Evolutionary conservation across 2,329 filamentous ascomycete species (phyloP).

Genomic region (Colletotrichum camelliae): DNA sequence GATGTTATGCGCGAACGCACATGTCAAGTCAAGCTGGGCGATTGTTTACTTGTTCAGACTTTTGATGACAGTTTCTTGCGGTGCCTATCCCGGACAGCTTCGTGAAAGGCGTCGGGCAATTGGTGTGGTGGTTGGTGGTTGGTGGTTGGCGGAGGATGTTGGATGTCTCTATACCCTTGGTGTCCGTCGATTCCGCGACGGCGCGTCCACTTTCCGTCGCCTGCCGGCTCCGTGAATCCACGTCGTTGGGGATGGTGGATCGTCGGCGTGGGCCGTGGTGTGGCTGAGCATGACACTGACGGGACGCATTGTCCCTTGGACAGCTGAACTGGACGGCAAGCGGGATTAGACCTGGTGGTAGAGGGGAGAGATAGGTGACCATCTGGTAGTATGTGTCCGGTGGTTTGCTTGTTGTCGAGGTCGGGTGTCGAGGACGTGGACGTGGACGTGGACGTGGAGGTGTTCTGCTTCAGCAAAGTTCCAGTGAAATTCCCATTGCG

Average conservation of each 20-base stretch:
- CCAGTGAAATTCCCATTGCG: background rate
- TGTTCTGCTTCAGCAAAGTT: background rate
- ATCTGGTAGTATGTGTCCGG: background rate
- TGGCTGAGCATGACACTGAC: conserved; percentile 13
- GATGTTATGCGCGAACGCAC: background rate
- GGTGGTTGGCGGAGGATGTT: no score
- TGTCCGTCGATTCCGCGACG: background rate
- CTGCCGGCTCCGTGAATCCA: background rate
- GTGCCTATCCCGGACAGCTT: background rate
- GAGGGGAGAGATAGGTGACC: background rate
- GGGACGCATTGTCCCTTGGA: background rate
- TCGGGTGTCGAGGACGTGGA: background rate
- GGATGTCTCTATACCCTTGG: no score
- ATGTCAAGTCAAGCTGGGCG: background rate
- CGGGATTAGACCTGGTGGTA: background rate
- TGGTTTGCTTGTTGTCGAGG: background rate
- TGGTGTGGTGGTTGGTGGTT: background rate
- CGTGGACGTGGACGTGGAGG: background rate
- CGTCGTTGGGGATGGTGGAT: background rate
- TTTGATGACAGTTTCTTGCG: background rate
- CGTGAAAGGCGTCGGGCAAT: background rate
- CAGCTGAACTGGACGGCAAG: background rate
- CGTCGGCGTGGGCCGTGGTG: background rate
- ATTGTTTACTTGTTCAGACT: background rate
- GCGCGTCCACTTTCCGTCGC: background rate